Conservation (phyloP, 176 grass and related monocot species). For the Carex kokanica region DNA sequence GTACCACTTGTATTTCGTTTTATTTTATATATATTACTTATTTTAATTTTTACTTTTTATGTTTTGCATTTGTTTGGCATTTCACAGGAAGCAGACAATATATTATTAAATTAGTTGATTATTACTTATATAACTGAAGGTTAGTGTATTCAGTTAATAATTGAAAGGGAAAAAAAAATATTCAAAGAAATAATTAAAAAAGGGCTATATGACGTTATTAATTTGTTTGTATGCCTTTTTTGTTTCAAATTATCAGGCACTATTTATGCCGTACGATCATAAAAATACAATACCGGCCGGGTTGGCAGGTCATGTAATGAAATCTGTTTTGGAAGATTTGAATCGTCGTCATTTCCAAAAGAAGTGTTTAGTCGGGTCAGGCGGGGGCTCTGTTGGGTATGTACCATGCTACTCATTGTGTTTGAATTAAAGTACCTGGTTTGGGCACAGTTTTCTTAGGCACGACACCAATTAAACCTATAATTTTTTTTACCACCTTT, state of each 20-base stretch:
- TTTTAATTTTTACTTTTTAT: not conserved
- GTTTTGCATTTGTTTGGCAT: not conserved
- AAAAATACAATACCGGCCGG: slow-evolving; percentile 85
- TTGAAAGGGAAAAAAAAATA: not conserved
- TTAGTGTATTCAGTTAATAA: not conserved
- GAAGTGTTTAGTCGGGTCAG: slow-evolving; percentile 88
- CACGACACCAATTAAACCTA: not conserved
- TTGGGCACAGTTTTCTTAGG: not conserved
- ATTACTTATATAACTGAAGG: not conserved
- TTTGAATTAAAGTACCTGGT: not conserved
- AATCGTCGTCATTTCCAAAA: slow-evolving; percentile 81
- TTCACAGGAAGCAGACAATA: not conserved
- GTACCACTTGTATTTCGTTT: slow-evolving; percentile 33
- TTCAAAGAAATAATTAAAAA: not conserved
- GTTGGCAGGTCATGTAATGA: slow-evolving; percentile 58
- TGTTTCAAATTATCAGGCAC: slow-evolving; percentile 46
- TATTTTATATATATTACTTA: slow-evolving; percentile 11
- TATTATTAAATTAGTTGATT: not conserved
- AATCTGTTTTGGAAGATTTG: slow-evolving; percentile 70
- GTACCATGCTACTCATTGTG: slow-evolving; percentile 9
- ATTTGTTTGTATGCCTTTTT: slow-evolving; percentile 9
- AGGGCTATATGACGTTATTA: not conserved
- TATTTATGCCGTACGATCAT: slow-evolving; percentile 99
- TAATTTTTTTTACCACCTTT: not conserved
- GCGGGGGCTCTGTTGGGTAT: slow-evolving; percentile 92